Base-by-base conservation (phyloP, 2,329 filamentous ascomycete genomes). In the Diplodia seriata region DNA sequence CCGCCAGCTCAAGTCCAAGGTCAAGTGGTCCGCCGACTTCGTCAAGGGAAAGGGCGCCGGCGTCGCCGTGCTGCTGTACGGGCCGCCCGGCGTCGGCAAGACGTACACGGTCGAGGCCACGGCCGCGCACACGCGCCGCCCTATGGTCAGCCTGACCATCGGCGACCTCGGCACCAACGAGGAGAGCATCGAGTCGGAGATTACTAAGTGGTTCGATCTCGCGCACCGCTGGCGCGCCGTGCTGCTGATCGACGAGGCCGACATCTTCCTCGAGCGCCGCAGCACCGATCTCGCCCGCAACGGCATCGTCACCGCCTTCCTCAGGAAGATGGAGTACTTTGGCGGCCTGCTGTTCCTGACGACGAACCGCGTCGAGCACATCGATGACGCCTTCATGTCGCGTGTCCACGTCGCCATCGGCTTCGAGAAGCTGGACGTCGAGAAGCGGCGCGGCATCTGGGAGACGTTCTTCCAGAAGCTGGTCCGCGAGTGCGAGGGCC, bases 181-280 rank as follows among this genome's bases (percentile, higher is more conserved):
- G 2, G 70, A 69, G 12, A 55, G 64, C 1, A 40, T 53, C 11
- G 70, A 71, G 43, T 69, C 67, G 12, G 69, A 71, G 36, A 43
- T 72, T 2, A 66, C 70, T 11, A 64, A 36, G 26, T 69, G 68
- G 43, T 72, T 72, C 38, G 40, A 54, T 0, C 51, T 70, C 1
- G 71, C 71, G 15, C 53, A 59, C 18, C 33, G 57, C 20, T 69
- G 66, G 66, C 31, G 33, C 11, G 66, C 64, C 20, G 47, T 69
- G 12, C 54, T 69, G 15, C 49, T 69, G 18, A 59, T 69, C 31
- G 68, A 69, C 61, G 68, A 69, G 54, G 68, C 68, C 20, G 68
- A 69, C 69, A 82, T 86, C 4, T 86, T 85, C 73, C 81, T 86
- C 74, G 81, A 81, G 1, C 77, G 81, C 73, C 79, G 84, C 11